These are phyloP conservation scores for Dipodascus geniculatus DNA, from an alignment of 805 yeast species.

Conservation along the genomic window DNA sequence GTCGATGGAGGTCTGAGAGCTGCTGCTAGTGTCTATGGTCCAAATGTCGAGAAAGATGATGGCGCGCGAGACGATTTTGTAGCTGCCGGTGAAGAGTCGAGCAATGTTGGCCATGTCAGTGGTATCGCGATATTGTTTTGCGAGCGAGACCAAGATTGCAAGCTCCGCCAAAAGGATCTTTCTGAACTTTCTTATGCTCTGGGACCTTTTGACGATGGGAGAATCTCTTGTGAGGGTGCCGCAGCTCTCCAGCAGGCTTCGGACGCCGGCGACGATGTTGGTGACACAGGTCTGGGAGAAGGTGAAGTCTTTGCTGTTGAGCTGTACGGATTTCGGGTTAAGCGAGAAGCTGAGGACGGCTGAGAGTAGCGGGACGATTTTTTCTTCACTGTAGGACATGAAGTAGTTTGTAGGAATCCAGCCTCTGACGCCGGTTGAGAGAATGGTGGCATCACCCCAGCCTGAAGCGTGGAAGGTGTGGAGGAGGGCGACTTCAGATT, in stretches of 20 bases:
- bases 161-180: slow-evolving; percentile 29
- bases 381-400: slow-evolving; percentile 25
- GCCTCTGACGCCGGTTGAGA: slow-evolving; percentile 27
- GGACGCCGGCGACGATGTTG: slow-evolving; percentile 28
- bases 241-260: slow-evolving; percentile 26
- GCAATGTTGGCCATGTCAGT: slow-evolving; percentile 22
- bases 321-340: slow-evolving; percentile 22
- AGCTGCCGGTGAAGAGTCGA: slow-evolving; percentile 22
- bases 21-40: slow-evolving; percentile 14
- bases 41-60: slow-evolving; percentile 23
- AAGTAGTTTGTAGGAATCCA: slow-evolving; percentile 34
- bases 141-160: slow-evolving; percentile 28
- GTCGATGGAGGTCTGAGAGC: neutral
- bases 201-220: slow-evolving; percentile 20
- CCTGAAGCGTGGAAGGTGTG: slow-evolving; percentile 32
- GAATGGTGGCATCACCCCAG: slow-evolving; percentile 33
- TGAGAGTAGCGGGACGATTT: slow-evolving; percentile 26
- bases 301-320: slow-evolving; percentile 14
- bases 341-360: slow-evolving; percentile 26
- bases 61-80: slow-evolving; percentile 24
- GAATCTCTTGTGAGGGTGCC: slow-evolving; percentile 26
- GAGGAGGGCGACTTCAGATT: slow-evolving; percentile 26
- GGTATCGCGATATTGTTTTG: slow-evolving; percentile 23
- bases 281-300: slow-evolving; percentile 28
- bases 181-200: slow-evolving; percentile 23